Conservation (phyloP, 1,139 yeast genomes). For the Taiozyma sp. region DNA sequence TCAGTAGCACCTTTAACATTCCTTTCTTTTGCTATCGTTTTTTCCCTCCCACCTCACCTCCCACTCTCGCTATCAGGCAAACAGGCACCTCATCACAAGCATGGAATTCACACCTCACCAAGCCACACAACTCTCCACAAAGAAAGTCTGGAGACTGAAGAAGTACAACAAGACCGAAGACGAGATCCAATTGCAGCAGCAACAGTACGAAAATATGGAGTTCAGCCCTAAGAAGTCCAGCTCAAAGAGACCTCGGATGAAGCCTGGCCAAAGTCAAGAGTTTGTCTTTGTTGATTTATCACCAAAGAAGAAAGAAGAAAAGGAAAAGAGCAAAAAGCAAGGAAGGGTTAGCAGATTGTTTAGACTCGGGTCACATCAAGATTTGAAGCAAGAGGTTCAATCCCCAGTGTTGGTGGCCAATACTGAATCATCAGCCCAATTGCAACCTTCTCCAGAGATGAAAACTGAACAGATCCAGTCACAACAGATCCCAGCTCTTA, state of each 20-base stretch:
- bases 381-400: slow-evolving; percentile 2
- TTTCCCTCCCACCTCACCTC: no score
- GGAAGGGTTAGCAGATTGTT: slow-evolving; percentile 14
- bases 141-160: slow-evolving; percentile 23
- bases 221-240: slow-evolving; percentile 41
- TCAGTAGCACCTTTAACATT: background rate
- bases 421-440: background rate
- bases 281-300: slow-evolving; percentile 53
- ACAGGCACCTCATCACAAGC: background rate
- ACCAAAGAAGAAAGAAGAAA: slow-evolving; percentile 35
- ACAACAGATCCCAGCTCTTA: slow-evolving; percentile 10
- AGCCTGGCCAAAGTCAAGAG: slow-evolving; percentile 46
- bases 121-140: slow-evolving; percentile 13
- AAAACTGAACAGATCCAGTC: background rate
- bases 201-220: slow-evolving; percentile 19
- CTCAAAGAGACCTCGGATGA: slow-evolving; percentile 45
- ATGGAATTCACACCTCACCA: slow-evolving; percentile 1
- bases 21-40: background rate
- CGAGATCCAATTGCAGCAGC: slow-evolving; percentile 20
- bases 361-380: slow-evolving; percentile 5
- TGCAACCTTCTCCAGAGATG: background rate
- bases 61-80: background rate
- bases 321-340: slow-evolving; percentile 7
- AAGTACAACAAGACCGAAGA: slow-evolving; percentile 19
- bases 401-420: slow-evolving; percentile 1